Conservation (phyloP, 2,329 filamentous ascomycete genomes). For the Periglandula ipomoeae region DNA sequence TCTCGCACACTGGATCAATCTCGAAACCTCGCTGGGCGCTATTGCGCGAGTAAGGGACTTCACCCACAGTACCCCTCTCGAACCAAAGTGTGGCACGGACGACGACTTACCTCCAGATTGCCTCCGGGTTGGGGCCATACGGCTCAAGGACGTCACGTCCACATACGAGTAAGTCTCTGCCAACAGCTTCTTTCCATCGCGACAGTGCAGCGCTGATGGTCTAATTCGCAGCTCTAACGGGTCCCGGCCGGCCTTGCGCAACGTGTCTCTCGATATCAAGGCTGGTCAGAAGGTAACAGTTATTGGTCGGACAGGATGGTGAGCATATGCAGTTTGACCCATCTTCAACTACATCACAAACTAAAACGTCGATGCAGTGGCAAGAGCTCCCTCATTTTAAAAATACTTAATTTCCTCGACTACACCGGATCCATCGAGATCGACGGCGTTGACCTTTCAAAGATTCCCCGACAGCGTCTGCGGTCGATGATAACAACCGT, state of each 20-base stretch:
- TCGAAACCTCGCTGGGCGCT: neutral
- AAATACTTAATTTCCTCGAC: neutral
- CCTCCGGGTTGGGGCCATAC: no score
- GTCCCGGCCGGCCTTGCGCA: neutral
- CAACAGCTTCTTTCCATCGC: neutral
- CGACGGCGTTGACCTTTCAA: conserved; percentile 19
- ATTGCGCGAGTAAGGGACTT: no score
- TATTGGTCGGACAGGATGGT: conserved; percentile 12
- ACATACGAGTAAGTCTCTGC: neutral
- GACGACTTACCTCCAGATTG: no score
- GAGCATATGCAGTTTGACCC: neutral
- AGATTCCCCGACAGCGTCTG: conserved; percentile 13
- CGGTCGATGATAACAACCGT: conserved; percentile 21
- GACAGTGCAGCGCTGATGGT: no score
- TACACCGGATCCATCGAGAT: conserved; percentile 10
- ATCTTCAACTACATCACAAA: neutral
- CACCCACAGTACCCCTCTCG: no score
- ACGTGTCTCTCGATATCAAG: conserved; percentile 8
- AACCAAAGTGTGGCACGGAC: no score
- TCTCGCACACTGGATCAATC: neutral
- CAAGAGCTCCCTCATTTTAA: conserved; percentile 12
- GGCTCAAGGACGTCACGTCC: neutral
- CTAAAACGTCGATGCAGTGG: conserved; percentile 8
- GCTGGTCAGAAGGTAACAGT: conserved; percentile 13
- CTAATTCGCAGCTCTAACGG: neutral